Conservation (phyloP, 176 grass and related monocot species). For the Panicum miliaceum region DNA sequence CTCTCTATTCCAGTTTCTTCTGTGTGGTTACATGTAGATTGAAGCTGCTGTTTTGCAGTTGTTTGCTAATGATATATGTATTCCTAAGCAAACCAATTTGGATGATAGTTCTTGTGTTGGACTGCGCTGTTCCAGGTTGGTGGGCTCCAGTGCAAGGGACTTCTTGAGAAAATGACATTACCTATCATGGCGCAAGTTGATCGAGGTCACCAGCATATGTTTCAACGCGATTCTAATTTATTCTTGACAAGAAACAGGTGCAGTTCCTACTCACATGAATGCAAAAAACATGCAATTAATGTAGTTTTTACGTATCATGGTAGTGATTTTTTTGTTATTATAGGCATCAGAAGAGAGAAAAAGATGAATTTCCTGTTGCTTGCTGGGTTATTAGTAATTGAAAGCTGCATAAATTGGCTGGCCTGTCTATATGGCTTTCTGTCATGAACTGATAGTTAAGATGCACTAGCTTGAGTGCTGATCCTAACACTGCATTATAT, state of each 20-base stretch:
- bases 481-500: conserved; percentile 11
- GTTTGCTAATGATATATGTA: conserved; percentile 19
- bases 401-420: background rate
- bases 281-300: conserved; percentile 10
- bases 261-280: conserved; percentile 3
- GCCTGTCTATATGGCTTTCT: conserved; percentile 4
- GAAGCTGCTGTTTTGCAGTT: conserved; percentile 1
- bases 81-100: conserved; percentile 8
- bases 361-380: background rate
- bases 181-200: conserved; percentile 43
- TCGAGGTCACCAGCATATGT: conserved; percentile 37
- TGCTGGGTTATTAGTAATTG: conserved; percentile 7
- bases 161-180: conserved; percentile 34
- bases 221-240: conserved; percentile 59
- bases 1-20: conserved; percentile 20
- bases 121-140: conserved; percentile 45
- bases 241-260: conserved; percentile 78
- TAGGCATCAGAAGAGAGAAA: background rate
- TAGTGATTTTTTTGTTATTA: background rate
- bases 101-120: conserved; percentile 17
- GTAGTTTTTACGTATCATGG: background rate
- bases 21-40: conserved; percentile 17
- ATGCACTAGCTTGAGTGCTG: conserved; percentile 28
- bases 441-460: conserved; percentile 2
- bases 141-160: conserved; percentile 41